Evolutionary conservation across 2,329 filamentous ascomycete genomes (phyloP).

Genomic region (Pestalotiopsis sp.): DNA sequence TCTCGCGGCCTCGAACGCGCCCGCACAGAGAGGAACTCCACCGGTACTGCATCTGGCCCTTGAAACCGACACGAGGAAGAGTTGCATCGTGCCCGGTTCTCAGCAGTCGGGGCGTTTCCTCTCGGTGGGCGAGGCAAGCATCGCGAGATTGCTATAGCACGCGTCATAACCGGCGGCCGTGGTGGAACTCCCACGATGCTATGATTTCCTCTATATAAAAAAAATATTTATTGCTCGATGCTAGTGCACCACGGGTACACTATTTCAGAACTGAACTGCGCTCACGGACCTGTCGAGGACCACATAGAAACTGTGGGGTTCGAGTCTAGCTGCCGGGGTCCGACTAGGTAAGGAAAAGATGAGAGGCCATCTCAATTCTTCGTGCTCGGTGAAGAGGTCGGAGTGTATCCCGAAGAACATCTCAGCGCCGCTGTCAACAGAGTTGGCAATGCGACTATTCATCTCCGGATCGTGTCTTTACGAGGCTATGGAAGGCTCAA

Average conservation of each 20-base stretch:
- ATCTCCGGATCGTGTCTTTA: not conserved
- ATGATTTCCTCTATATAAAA: not conserved
- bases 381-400: not conserved
- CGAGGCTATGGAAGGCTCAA: conserved; percentile 2
- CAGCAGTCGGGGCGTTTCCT: not conserved
- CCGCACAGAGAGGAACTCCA: not conserved
- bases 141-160: conserved; percentile 2
- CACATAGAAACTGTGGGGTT: not conserved
- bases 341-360: not conserved
- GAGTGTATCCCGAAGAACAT: not conserved
- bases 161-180: not conserved
- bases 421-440: conserved; percentile 7
- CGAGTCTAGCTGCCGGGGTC: not conserved
- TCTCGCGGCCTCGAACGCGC: not conserved
- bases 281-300: not conserved
- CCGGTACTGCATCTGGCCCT: not conserved
- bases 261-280: not conserved
- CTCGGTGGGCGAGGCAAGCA: not conserved
- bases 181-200: not conserved
- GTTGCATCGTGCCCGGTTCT: not conserved
- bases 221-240: not conserved
- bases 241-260: not conserved
- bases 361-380: not conserved
- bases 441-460: not conserved
- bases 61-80: not conserved